phyloP scores from a whole-genome alignment of 805 yeast species.

The Cyberlindnera lachancei region DNA sequence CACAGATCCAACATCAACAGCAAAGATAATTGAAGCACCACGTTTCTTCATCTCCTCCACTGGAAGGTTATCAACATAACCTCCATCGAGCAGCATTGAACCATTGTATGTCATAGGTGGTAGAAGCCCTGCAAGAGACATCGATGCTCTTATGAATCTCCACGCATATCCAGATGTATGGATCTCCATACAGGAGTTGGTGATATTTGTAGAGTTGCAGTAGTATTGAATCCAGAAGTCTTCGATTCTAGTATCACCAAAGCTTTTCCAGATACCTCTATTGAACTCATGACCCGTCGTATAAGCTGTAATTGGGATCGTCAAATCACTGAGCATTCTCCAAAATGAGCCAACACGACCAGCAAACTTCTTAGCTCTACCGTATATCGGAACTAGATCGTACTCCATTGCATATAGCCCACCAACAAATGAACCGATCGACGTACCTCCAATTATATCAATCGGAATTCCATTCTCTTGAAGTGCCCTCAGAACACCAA shows the following conservation, averaged over 20 bases:
- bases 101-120: constrained; percentile 90
- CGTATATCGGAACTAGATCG: constrained; percentile 85
- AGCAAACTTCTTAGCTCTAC: constrained; percentile 80
- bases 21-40: constrained; percentile 83
- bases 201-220: constrained; percentile 89
- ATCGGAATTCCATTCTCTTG: constrained; percentile 92
- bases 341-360: constrained; percentile 77
- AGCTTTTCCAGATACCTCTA: constrained; percentile 94
- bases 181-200: constrained; percentile 91
- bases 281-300: constrained; percentile 97
- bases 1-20: constrained; percentile 92
- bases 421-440: constrained; percentile 93
- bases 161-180: constrained; percentile 91
- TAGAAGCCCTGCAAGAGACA: constrained; percentile 89
- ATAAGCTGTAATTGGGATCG: constrained; percentile 90
- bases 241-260: constrained; percentile 88
- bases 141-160: constrained; percentile 92
- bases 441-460: constrained; percentile 92
- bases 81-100: constrained; percentile 91
- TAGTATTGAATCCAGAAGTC: constrained; percentile 91
- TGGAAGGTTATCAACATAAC: constrained; percentile 89
- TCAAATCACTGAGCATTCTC: constrained; percentile 77
- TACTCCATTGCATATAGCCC: constrained; percentile 92
- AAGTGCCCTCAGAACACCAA: constrained; percentile 84
- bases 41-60: constrained; percentile 85